Base-by-base conservation (phyloP, 805 yeast genomes). In the Isabelozyma heimii region DNA sequence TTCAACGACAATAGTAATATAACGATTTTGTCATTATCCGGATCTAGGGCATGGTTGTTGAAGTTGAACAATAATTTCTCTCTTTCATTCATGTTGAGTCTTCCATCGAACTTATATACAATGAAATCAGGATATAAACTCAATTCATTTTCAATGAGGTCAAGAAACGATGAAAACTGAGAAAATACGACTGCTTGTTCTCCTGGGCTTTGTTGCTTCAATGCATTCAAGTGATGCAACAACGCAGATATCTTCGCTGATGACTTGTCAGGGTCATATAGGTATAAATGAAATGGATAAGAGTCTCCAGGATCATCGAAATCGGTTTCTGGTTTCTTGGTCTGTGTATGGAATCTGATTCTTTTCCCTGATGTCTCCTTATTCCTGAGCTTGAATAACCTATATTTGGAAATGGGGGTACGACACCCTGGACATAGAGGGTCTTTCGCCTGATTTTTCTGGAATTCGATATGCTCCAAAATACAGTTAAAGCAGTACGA, bases 141-240 rank as follows among this genome's bases (percentile, higher is more conserved):
- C 3, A 91, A 64, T 53, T 85, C 94, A 15, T 60, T 63, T 56
- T 87, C 86, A 46, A 91, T 80, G 8, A 89, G 70, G 62, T 90
- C 97, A 51, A 91, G 64, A 59, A 83, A 92, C 0, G 89, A 78
- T 0, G 97, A 87, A 58, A 91, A 91, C 57, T 92, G 97, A 1
- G 97, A 90, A 60, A 92, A 92, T 0, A 92, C 91, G 44, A 92
- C 91, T 3, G 87, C 82, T 58, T 87, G 90, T 49, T 84, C 89
- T 13, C 82, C 83, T 0, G 85, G 81, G 8, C 80, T 73, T 24
- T 77, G 80, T 12, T 27, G 17, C 48, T 75, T 77, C 13, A 87
- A 66, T 26, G 66, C 68, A 37, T 79, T 70, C 14, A 90, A 65
- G 58, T 87, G 90, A 4, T 73, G 66, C 5, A 88, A 50, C 24